Evolutionary conservation across 495 filamentous ascomycete genomes (phyloP).

Genomic region (Penicillium coprophilum): DNA sequence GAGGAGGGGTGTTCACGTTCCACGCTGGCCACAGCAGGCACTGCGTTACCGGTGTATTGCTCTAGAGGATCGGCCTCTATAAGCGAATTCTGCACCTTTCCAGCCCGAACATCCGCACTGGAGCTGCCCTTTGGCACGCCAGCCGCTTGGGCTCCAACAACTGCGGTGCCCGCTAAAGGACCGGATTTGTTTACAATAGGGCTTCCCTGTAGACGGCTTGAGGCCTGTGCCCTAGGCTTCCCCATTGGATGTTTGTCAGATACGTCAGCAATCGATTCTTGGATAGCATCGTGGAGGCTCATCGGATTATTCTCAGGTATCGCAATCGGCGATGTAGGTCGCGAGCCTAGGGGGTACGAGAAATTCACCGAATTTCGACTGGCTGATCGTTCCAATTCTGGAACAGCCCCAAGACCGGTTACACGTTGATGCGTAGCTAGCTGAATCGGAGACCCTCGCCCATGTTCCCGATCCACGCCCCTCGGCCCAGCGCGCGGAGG

Average conservation of each 20-base stretch:
- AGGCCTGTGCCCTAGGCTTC: constrained; percentile 37
- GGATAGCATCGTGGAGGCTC: constrained; percentile 21
- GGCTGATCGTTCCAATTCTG: constrained; percentile 54
- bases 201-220: constrained; percentile 43
- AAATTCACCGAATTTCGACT: constrained; percentile 79
- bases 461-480: constrained; percentile 46
- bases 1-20: constrained; percentile 18
- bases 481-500: constrained; percentile 39
- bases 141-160: constrained; percentile 37
- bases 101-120: constrained; percentile 1
- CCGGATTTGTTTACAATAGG: constrained; percentile 41
- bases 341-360: constrained; percentile 71
- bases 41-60: not conserved
- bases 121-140: constrained; percentile 18
- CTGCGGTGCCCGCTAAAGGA: constrained; percentile 38
- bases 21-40: constrained; percentile 1
- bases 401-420: constrained; percentile 37
- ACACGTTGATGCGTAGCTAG: constrained; percentile 23
- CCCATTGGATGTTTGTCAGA: constrained; percentile 42
- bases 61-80: constrained; percentile 12
- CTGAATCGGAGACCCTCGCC: constrained; percentile 21
- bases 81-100: not conserved
- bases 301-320: constrained; percentile 20
- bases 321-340: constrained; percentile 42
- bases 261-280: constrained; percentile 42